Conservation (phyloP, 768 basidiomycete genomes). For the Galerina marginata region DNA sequence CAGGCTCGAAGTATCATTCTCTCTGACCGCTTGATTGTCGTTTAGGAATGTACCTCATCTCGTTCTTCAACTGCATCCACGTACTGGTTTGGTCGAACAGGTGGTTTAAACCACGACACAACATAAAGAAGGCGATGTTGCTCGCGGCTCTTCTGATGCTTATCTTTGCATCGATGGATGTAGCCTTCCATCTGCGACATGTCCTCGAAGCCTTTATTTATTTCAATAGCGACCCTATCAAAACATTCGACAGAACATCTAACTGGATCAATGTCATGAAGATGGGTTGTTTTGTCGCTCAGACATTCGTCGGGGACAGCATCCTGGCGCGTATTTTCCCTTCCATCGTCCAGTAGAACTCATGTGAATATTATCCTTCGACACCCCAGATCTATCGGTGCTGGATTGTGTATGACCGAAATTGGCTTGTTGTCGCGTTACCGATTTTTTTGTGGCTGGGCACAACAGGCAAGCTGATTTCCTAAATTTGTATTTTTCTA, state of each 20-base stretch:
- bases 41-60: slow-evolving; percentile 41
- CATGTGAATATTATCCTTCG: too few species aligned
- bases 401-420: slow-evolving; percentile 40
- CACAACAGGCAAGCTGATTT: slow-evolving; percentile 31
- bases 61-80: slow-evolving; percentile 39
- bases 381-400: slow-evolving; percentile 41
- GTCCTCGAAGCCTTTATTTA: slow-evolving; percentile 48
- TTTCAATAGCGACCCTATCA: slow-evolving; percentile 35
- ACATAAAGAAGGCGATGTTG: slow-evolving; percentile 41
- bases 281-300: slow-evolving; percentile 44
- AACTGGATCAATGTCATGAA: slow-evolving; percentile 49
- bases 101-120: slow-evolving; percentile 28
- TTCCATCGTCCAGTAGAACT: too few species aligned
- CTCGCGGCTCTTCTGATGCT: slow-evolving; percentile 44
- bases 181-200: slow-evolving; percentile 45
- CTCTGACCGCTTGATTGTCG: too few species aligned
- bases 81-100: slow-evolving; percentile 37
- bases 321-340: slow-evolving; percentile 37
- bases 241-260: slow-evolving; percentile 38
- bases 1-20: too few species aligned
- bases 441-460: slow-evolving; percentile 42
- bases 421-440: slow-evolving; percentile 34
- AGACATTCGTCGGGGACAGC: slow-evolving; percentile 48
- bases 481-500: neutral
- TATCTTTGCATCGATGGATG: slow-evolving; percentile 44